These are phyloP conservation scores for Silene conica DNA, from an alignment of 148 eudicot genomes.

Conservation along the genomic window DNA sequence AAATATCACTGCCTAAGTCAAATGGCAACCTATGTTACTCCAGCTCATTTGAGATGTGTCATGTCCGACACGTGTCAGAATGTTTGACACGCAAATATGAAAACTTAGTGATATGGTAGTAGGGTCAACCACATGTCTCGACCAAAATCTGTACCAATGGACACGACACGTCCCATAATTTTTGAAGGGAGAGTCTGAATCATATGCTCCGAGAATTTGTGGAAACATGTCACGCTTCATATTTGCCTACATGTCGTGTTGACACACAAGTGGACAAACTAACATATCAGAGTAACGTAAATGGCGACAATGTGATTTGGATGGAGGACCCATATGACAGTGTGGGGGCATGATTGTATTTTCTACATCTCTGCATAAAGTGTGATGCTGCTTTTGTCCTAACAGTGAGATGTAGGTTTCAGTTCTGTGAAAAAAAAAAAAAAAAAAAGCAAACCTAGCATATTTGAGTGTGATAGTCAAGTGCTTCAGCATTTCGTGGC, in stretches of 20 bases:
- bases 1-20: neutral
- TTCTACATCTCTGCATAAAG: neutral
- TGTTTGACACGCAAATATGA: neutral
- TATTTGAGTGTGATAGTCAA: neutral
- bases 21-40: neutral
- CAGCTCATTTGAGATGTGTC: neutral
- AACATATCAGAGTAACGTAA: neutral
- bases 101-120: neutral
- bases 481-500: constrained; percentile 9
- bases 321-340: neutral
- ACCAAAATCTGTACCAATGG: too few species aligned
- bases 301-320: neutral
- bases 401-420: neutral
- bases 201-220: neutral
- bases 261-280: neutral
- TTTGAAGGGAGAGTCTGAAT: neutral
- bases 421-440: neutral
- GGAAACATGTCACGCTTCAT: neutral
- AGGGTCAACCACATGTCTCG: neutral
- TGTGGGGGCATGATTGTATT: neutral
- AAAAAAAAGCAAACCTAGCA: neutral
- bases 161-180: neutral
- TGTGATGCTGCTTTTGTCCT: neutral
- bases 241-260: neutral
- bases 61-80: neutral